Evolutionary conservation across 768 basidiomycete species (phyloP).

Genomic region (Sporobolomyces pararoseus): DNA sequence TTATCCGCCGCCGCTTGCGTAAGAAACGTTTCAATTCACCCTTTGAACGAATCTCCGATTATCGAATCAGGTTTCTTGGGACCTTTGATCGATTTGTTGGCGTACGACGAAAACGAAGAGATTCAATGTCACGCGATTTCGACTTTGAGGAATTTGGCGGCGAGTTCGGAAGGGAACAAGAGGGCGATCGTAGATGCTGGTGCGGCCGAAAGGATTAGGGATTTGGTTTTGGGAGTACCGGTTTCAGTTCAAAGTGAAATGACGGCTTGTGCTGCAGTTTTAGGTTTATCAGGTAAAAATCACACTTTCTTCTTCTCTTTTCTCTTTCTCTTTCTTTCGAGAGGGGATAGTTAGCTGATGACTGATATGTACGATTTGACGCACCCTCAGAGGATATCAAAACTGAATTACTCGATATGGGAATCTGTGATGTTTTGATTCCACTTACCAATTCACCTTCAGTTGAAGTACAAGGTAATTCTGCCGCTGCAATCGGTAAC

Average conservation of each 20-base stretch:
- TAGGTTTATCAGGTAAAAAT: conserved; percentile 92
- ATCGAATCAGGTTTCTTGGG: conserved; percentile 97
- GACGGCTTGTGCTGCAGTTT: conserved; percentile 96
- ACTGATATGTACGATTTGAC: neutral
- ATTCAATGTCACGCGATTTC: conserved; percentile 99
- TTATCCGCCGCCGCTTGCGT: conserved; percentile 97
- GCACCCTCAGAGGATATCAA: conserved; percentile 77
- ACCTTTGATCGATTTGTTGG: conserved; percentile 88
- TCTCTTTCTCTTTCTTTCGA: neutral
- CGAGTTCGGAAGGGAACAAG: conserved; percentile 97
- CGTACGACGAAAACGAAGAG: conserved; percentile 99
- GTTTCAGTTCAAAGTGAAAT: conserved; percentile 98
- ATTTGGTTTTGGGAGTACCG: conserved; percentile 88
- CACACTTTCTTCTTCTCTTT: too few relatives aligned
- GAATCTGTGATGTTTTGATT: conserved; percentile 94
- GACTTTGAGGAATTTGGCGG: conserved; percentile 90
- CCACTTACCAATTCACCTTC: conserved; percentile 93
- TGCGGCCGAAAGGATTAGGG: conserved; percentile 93
- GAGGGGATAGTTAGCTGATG: conserved; percentile 4
- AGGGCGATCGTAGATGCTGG: conserved; percentile 96
- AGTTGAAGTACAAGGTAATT: conserved; percentile 97
- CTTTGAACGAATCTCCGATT: conserved; percentile 96
- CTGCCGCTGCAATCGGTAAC: conserved; percentile 94
- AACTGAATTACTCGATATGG: conserved; percentile 94
- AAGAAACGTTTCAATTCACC: conserved; percentile 97